Evolutionary conservation across 129 eudicot species (phyloP), one percentile per base, ranked within the genome.

Genomic region (Scalesia atractyloides): DNA sequence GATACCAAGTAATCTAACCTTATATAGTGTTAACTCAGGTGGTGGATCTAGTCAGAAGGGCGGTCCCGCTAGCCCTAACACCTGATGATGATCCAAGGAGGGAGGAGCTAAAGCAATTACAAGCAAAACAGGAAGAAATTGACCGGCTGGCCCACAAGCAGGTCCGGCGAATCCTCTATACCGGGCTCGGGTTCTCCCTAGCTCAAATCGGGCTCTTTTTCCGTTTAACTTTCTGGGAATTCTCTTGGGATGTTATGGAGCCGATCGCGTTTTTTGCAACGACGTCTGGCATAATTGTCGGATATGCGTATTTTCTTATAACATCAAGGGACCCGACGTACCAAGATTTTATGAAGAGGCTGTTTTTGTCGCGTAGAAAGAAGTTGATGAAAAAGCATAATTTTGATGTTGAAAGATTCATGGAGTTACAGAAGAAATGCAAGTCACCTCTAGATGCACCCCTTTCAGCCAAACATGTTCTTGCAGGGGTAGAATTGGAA

Each of bases 181-280:
- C 90, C 2, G 97, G 98, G 5, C 82, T 93, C n/a, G 96, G 86
- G 16, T 44, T 87, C 43, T 67, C 89, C 17, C 67, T 90, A 69
- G 51, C 75, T 26, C 92, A 87, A 51, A 84, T 93, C 46, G 90
- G 97, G 18, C 96, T 93, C 19, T 93, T 93, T 79, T 93, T 93
- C 43, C 97, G 97, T 13, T 77, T 93, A 20, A 93, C 98, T 6
- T 93, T 85, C 73, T 93, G 98, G 97, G 98, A 93, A 69, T 93
- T 93, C 61, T 93, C 98, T 4, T 93, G 98, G 98, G 98, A 93
- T 44, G 98, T 93, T 10, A 93, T 89, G 98, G 98, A 89, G 83
- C 98, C 98, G 7, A 81, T 93, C 39, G 89, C 97, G 2, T 89
- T 93, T 46, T 93, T 93, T 71, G 75, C 86, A 5, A 85, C 98